Percentiles rank a stretch among this genome's conserved stretches.
Evolutionary conservation across 139 green algal species (phyloP).

Genomic region (Closterium sp.): DNA sequence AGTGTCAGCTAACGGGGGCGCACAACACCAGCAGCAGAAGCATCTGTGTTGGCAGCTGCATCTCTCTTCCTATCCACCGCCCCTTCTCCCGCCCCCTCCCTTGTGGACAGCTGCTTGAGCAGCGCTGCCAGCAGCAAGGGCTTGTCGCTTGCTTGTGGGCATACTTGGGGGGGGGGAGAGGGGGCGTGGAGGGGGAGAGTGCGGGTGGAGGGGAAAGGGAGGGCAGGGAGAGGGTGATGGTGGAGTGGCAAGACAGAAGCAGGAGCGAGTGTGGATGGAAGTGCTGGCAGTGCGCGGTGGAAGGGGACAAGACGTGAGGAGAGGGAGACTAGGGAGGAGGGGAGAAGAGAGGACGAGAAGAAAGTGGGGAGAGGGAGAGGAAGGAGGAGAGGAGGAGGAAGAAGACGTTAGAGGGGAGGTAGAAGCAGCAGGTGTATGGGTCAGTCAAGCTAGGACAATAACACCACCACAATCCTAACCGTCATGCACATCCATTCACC

Average conservation of each 20-base stretch:
- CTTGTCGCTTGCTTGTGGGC: conserved; percentile 26
- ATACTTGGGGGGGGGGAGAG: conserved; percentile 26
- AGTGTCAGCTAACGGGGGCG: conserved; percentile 50
- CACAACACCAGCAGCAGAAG: too few relatives aligned
- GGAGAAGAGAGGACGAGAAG: neutral
- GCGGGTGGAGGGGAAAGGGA: too few relatives aligned
- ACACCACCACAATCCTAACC: neutral
- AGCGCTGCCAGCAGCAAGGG: conserved; percentile 39
- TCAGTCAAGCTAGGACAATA: neutral
- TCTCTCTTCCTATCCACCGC: too few relatives aligned
- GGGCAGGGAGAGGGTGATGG: too few relatives aligned
- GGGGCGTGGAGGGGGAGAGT: neutral
- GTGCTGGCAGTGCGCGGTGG: neutral
- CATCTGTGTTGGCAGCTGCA: neutral
- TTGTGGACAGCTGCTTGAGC: conserved; percentile 23
- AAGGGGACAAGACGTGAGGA: neutral
- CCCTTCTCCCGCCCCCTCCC: too few relatives aligned
- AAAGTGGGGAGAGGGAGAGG: neutral
- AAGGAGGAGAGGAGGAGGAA: too few relatives aligned
- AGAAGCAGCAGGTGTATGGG: neutral
- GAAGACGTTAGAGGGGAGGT: neutral
- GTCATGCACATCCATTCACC: neutral
- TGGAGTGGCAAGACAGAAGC: too few relatives aligned
- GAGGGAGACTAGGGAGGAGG: neutral
- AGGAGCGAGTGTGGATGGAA: too few relatives aligned